Conservation (phyloP, 352 stramenopile genomes). For the Phytophthora pluvialis region DNA sequence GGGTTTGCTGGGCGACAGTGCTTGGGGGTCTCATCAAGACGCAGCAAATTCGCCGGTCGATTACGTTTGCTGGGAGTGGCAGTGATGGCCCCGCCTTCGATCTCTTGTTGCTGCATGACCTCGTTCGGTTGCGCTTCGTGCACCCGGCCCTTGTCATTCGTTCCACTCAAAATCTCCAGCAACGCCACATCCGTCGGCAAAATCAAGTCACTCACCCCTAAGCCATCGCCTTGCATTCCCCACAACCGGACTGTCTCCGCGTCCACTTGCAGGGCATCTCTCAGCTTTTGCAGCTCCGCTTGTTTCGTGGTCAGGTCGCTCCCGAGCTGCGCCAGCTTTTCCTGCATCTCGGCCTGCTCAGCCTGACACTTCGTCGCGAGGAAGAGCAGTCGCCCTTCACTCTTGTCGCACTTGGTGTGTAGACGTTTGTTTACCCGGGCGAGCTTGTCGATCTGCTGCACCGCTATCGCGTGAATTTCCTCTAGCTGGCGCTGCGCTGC, state of each 20-base stretch:
- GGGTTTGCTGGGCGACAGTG: background rate
- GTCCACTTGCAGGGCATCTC: background rate
- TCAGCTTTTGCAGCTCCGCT: background rate
- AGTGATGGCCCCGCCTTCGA: background rate
- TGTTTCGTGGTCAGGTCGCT: background rate
- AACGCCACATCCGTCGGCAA: background rate
- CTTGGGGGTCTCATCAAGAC: background rate
- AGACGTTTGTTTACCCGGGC: background rate
- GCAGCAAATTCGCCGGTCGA: background rate
- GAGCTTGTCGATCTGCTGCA: background rate
- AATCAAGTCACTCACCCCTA: background rate
- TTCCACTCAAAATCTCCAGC: background rate
- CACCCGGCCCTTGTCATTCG: background rate
- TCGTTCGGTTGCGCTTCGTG: background rate
- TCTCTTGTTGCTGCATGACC: background rate
- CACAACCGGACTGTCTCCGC: background rate
- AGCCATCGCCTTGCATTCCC: background rate
- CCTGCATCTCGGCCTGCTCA: background rate
- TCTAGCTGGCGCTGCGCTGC: background rate
- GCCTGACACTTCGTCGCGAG: background rate
- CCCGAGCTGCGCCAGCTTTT: background rate
- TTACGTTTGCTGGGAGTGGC: background rate
- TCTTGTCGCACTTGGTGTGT: background rate
- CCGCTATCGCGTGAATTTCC: background rate
- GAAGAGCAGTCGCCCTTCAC: background rate